These are phyloP conservation scores for Cicer arietinum DNA, from an alignment of 306 rosid genomes.

Conservation along the genomic window DNA sequence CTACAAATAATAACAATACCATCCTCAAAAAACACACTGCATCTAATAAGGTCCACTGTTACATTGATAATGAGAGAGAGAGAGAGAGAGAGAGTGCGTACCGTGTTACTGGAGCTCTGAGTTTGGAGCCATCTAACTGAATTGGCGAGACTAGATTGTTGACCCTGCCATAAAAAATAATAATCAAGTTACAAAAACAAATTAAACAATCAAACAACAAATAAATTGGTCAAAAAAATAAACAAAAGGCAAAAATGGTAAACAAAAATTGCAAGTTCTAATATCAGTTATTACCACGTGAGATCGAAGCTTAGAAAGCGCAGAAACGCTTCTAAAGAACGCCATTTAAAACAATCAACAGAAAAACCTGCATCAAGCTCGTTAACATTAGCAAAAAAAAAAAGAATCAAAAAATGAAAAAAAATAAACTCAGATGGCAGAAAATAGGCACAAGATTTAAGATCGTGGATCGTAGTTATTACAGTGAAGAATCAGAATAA, in stretches of 20 bases:
- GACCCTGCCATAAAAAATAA: conserved; percentile 62
- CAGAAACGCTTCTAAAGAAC: conserved; percentile 69
- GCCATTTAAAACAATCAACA: conserved; percentile 45
- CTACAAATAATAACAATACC: conserved; percentile 24
- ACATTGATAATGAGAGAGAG: neutral
- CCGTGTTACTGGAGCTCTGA: conserved; percentile 70
- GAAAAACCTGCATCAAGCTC: conserved; percentile 44
- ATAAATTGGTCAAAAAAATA: neutral
- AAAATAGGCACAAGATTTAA: conserved; percentile 3
- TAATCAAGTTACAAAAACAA: neutral
- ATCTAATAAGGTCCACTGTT: conserved; percentile 11
- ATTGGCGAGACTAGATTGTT: conserved; percentile 68
- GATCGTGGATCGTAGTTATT: conserved; percentile 15
- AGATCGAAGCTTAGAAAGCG: conserved; percentile 85
- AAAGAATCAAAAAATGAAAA: neutral
- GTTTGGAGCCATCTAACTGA: conserved; percentile 91
- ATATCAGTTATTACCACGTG: conserved; percentile 66
- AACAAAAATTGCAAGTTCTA: neutral
- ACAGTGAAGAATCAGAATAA: neutral
- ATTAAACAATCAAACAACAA: neutral
- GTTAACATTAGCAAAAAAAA: neutral
- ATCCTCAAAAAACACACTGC: conserved; percentile 3
- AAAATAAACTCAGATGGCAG: neutral
- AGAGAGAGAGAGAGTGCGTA: conserved; percentile 44
- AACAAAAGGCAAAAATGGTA: neutral